Base-by-base conservation (phyloP, 805 yeast genomes). In the Hanseniaspora jakobsenii region DNA sequence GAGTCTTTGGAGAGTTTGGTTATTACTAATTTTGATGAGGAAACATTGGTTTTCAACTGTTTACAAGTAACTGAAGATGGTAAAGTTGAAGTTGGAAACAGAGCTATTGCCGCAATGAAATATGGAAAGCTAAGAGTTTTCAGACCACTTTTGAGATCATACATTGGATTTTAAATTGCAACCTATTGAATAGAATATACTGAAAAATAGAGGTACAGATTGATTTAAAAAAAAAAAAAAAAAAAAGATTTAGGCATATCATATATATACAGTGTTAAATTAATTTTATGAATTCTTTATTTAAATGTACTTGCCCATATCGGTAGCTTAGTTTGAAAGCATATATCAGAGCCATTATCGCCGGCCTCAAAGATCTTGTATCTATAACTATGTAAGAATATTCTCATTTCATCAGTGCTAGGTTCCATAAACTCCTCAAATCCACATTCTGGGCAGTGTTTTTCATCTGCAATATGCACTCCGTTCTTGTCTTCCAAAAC, bases 91-190 rank as follows among this genome's bases (percentile, higher is more conserved):
- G 72, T 70, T 47, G 77, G 75, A 35, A 70, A 81, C 34, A 81
- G 80, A 58, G 76, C 75, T 53, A 58, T 87, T 3, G 65, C 72
- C 2, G 93, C 84, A 48, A 70, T 89, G 72, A 78, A 73, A 56
- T 66, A 75, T 48, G 98, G 98, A 4, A 77, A 75, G 53, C 64
- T 89, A 10, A 72, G 82, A 50, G 82, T 87, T 3, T 91, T 78
- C 62, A 73, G 97, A 55, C 73, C 75, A 6, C 79, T 86, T 26
- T 83, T 82, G 10, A 73, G 84, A 49, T 76, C 72, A 28, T 78
- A 70, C 54, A 72, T 85, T 32, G 80, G 77, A 3, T 86, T 95
- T 95, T 74, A 51, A 53, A 22, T 32, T n/a, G n/a, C n/a, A n/a
- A n/a, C n/a, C n/a, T n/a, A n/a, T n/a, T n/a, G n/a, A n/a, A n/a